These are phyloP conservation scores for Kalanchoe fedtschenkoi DNA, from an alignment of 164 flowering plant genomes.

Conservation along the genomic window DNA sequence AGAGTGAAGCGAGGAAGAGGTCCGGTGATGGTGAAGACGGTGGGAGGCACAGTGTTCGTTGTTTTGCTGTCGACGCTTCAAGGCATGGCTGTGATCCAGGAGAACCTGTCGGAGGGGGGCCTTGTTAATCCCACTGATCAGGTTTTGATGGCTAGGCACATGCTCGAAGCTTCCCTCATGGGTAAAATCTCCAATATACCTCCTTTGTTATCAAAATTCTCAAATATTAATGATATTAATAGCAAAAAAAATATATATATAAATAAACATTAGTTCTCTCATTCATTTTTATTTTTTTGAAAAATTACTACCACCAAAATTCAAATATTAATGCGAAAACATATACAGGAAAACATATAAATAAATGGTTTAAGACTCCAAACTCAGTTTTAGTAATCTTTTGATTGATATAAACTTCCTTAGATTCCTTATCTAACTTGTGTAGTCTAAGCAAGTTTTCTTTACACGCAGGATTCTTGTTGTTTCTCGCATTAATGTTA, in stretches of 20 bases:
- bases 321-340: too few species aligned
- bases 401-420: not conserved
- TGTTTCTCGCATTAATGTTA: constrained; percentile 59
- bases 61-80: constrained; percentile 46
- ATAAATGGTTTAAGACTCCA: too few species aligned
- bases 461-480: constrained; percentile 30
- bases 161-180: constrained; percentile 81
- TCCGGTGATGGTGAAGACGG: constrained; percentile 64
- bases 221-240: too few species aligned
- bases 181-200: constrained; percentile 35
- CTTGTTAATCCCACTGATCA: constrained; percentile 69
- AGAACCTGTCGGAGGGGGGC: constrained; percentile 36
- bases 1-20: constrained; percentile 73
- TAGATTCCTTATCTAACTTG: not conserved
- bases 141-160: constrained; percentile 55
- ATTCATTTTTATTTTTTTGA: too few species aligned
- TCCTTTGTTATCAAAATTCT: too few species aligned
- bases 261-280: too few species aligned
- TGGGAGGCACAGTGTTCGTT: constrained; percentile 42
- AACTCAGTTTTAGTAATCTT: too few species aligned
- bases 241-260: too few species aligned
- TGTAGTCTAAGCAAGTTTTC: not conserved
- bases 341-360: too few species aligned
- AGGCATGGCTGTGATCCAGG: constrained; percentile 49
- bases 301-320: too few species aligned